Evolutionary conservation across 345 rosid species (phyloP).

Genomic region (Stellera chamaejasme): DNA sequence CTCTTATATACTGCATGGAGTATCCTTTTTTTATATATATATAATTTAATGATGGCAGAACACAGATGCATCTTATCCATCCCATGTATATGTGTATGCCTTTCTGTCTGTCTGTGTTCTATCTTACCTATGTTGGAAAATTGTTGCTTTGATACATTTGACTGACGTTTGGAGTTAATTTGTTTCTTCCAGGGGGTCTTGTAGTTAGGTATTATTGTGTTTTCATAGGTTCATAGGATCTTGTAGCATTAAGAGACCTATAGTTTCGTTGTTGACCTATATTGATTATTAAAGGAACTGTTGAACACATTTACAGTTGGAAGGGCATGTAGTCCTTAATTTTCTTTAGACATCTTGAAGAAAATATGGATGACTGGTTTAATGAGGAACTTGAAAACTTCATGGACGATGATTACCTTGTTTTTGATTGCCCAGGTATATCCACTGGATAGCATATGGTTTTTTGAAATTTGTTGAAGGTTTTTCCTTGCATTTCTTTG

Average conservation of each 20-base stretch:
- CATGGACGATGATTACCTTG: conserved; percentile 79
- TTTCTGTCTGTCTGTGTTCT: too few relatives aligned
- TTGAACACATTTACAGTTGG: background rate
- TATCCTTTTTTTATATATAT: conserved; percentile 46
- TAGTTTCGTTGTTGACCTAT: background rate
- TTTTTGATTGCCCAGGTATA: conserved; percentile 92
- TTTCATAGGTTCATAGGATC: too few relatives aligned
- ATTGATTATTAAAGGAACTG: conserved; percentile 1
- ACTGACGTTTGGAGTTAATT: too few relatives aligned
- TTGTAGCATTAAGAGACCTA: too few relatives aligned
- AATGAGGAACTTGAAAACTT: conserved; percentile 81
- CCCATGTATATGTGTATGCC: background rate
- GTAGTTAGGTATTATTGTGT: too few relatives aligned
- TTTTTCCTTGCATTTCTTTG: too few relatives aligned
- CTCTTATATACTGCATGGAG: conserved; percentile 93
- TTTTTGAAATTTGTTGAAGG: background rate
- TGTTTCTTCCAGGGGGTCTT: too few relatives aligned
- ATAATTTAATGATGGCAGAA: background rate
- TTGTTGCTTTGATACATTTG: too few relatives aligned
- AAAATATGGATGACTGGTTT: conserved; percentile 77
- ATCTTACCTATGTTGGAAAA: too few relatives aligned
- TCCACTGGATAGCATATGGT: background rate
- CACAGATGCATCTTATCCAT: background rate
- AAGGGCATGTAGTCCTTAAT: conserved; percentile 33
- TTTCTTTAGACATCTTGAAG: conserved; percentile 60